Percentiles rank a stretch among this genome's conserved stretches.
These are phyloP conservation scores for Citeromyces matritensis DNA, from an alignment of 805 yeast genomes.

Conservation along the genomic window DNA sequence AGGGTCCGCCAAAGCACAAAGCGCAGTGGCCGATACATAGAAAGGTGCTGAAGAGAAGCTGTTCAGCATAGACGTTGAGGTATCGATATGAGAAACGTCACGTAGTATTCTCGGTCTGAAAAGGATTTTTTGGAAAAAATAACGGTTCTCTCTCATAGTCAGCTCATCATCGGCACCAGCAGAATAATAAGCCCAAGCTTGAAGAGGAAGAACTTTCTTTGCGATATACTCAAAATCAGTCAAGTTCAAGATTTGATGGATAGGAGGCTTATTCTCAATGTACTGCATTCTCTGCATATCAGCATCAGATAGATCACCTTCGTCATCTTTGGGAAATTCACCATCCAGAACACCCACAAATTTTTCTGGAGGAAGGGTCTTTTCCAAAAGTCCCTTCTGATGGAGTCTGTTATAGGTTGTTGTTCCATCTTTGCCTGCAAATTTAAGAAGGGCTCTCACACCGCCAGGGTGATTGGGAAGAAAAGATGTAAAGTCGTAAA, in stretches of 20 bases:
- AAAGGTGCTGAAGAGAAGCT: constrained; percentile 53
- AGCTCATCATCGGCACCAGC: constrained; percentile 87
- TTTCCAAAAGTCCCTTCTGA: constrained; percentile 10
- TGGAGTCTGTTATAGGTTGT: constrained; percentile 13
- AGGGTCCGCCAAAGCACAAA: constrained; percentile 73
- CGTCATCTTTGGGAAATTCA: constrained; percentile 9
- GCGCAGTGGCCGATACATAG: constrained; percentile 81
- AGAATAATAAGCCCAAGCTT: constrained; percentile 80
- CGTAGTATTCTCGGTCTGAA: constrained; percentile 72
- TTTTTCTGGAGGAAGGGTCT: constrained; percentile 10
- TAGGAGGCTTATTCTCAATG: constrained; percentile 42
- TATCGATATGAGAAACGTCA: constrained; percentile 53
- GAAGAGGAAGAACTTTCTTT: constrained; percentile 48
- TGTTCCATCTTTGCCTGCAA: constrained; percentile 38
- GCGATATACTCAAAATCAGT: constrained; percentile 84
- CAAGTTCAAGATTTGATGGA: constrained; percentile 53
- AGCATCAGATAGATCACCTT: constrained; percentile 12
- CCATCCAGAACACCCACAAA: constrained; percentile 19
- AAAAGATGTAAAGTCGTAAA: constrained; percentile 61
- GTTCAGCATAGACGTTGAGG: constrained; percentile 58
- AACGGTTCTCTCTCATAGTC: constrained; percentile 72
- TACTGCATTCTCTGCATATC: constrained; percentile 23
- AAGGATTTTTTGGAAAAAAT: constrained; percentile 71
- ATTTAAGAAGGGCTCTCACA: constrained; percentile 20
- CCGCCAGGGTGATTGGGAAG: constrained; percentile 37